Conservation (phyloP, 768 basidiomycete genomes). For the Agrocybe chaxingu region DNA sequence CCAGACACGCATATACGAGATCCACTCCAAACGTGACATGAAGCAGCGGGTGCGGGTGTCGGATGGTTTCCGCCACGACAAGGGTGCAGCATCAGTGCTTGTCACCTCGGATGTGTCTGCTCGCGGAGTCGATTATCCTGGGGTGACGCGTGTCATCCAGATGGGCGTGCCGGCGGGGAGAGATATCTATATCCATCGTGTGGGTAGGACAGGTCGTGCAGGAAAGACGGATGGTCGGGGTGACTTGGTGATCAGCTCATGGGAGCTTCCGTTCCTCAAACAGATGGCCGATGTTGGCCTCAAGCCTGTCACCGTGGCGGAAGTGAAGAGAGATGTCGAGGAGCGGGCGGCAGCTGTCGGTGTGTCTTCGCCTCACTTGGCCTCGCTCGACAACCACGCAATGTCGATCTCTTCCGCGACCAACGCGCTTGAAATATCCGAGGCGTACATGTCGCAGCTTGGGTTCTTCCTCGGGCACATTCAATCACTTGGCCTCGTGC, state of each 20-base stretch:
- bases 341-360: constrained; percentile 5
- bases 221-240: constrained; percentile 56
- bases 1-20: constrained; percentile 65
- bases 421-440: neutral
- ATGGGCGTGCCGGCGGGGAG: constrained; percentile 70
- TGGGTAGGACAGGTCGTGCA: constrained; percentile 82
- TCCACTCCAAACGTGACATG: constrained; percentile 76
- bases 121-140: constrained; percentile 86
- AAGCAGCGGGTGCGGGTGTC: constrained; percentile 53
- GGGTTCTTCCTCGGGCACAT: constrained; percentile 24
- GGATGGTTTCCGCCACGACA: constrained; percentile 56
- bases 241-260: constrained; percentile 77
- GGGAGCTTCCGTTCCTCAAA: constrained; percentile 69
- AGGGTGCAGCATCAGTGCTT: constrained; percentile 49
- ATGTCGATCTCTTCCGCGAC: neutral
- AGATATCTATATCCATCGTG: constrained; percentile 82
- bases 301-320: constrained; percentile 48
- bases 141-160: constrained; percentile 87
- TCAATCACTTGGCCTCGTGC: too few relatives aligned
- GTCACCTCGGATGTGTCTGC: constrained; percentile 89
- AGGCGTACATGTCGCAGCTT: constrained; percentile 16
- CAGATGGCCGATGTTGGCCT: constrained; percentile 69
- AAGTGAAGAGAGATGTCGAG: constrained; percentile 19
- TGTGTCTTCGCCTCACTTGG: neutral
- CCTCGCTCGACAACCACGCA: neutral